Base-by-base conservation (phyloP, 306 rosid genomes). In the Prunus padus region DNA sequence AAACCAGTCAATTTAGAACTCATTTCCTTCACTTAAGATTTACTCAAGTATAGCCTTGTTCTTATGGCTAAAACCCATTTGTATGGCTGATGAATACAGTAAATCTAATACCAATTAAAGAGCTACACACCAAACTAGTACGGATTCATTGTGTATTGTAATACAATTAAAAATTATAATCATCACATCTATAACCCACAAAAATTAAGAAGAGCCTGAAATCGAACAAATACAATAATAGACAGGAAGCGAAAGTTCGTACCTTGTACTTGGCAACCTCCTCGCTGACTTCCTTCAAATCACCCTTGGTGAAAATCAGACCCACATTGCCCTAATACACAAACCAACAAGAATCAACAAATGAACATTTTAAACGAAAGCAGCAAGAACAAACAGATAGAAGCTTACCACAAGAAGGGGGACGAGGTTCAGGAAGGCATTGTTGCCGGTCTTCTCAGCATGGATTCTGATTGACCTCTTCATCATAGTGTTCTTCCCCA, bases 401-500 rank as follows among this genome's bases (percentile, higher is more conserved):
- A 28, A 3, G 75, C 89, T 25, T 3, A 93, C 97, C 44, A 87
- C 89, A 33, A 92, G 97, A 14, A 92, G 97, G 10, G 98, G 98
- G 9, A 94, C 80, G 44, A 94, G 93, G 72, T 75, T 94, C 51
- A 94, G 90, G 68, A 63, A 88, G 23, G 59, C 80, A 1, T 55
- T 74, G 89, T 92, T 94, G 4, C 96, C 96, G 2, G 97, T 90
- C 18, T 86, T 86, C 51, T 92, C 92, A 12, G 98, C 16, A 22
- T 92, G 97, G 0, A 92, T 88, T 49, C 96, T 79, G 3, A 94
- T 77, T 0, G 92, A 75, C 0, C 98, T 84, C 87, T 94, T 94
- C 98, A 94, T 94, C 98, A 94, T 92, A n/a, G 98, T 94, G 79
- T 94, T 94, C 81, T 94, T 94, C 0, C 98, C 98, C 98, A 94